Percentiles rank a stretch among this genome's conserved stretches.
Conservation (phyloP, 1,139 yeast genomes). For the Candida sp. region DNA sequence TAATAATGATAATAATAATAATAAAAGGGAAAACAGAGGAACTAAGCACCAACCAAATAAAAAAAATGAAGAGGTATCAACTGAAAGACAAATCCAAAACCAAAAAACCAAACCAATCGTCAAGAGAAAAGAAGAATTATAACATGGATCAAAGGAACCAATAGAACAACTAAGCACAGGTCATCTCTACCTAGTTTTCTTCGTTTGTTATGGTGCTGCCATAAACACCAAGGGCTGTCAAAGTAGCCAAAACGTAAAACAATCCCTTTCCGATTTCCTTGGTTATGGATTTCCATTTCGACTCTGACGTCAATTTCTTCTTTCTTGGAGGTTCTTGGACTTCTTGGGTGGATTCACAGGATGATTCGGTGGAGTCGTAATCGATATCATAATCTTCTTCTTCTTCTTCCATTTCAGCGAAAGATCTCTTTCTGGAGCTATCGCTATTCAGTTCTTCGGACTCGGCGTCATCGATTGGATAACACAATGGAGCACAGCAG, state of each 20-base stretch:
- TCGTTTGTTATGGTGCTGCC: conserved; percentile 24
- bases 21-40: background rate
- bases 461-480: background rate
- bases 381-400: conserved; percentile 12
- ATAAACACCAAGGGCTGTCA: conserved; percentile 44
- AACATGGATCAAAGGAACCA: background rate
- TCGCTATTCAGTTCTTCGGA: background rate
- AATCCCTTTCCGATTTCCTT: conserved; percentile 42
- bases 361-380: conserved; percentile 1
- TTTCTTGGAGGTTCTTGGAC: conserved; percentile 14
- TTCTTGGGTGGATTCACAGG: background rate
- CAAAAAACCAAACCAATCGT: background rate
- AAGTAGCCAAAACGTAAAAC: conserved; percentile 36
- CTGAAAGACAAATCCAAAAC: background rate
- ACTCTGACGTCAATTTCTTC: conserved; percentile 8
- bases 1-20: background rate
- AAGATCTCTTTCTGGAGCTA: conserved; percentile 7
- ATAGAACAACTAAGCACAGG: background rate
- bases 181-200: conserved; percentile 1
- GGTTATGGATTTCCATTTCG: conserved; percentile 22
- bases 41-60: background rate
- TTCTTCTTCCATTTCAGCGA: conserved; percentile 12
- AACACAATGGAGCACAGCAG: background rate
- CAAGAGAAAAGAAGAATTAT: background rate
- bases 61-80: background rate